These are phyloP conservation scores for Boletus sp. DNA, from an alignment of 1,284 basidiomycete genomes.

Conservation along the genomic window DNA sequence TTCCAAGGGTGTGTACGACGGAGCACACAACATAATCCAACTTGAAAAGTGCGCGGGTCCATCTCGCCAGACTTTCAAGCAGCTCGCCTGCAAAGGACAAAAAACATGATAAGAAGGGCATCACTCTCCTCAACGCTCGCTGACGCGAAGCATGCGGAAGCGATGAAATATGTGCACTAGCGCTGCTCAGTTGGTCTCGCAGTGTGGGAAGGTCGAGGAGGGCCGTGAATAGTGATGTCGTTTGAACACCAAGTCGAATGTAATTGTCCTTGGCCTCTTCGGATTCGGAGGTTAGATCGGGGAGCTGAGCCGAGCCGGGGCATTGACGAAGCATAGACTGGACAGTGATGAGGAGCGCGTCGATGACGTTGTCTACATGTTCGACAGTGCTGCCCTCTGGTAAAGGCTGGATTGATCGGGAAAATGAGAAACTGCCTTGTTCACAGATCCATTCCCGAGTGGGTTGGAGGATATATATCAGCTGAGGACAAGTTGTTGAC, in stretches of 20 bases:
- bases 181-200: constrained; percentile 35
- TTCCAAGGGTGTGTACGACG: constrained; percentile 72
- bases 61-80: constrained; percentile 54
- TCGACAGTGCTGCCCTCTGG: not conserved
- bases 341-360: constrained; percentile 60
- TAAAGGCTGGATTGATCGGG: not conserved
- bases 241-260: constrained; percentile 42
- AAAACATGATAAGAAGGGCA: constrained; percentile 71
- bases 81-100: constrained; percentile 52
- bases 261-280: constrained; percentile 37
- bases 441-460: constrained; percentile 31
- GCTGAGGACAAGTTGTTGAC: constrained; percentile 29
- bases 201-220: constrained; percentile 47
- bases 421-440: constrained; percentile 30
- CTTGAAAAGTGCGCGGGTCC: constrained; percentile 85
- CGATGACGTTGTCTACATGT: constrained; percentile 47
- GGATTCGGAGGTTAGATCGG: constrained; percentile 1
- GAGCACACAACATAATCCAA: constrained; percentile 78
- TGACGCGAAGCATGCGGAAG: constrained; percentile 33
- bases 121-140: constrained; percentile 38
- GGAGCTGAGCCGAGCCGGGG: constrained; percentile 21
- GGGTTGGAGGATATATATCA: constrained; percentile 30
- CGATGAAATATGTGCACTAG: constrained; percentile 28
- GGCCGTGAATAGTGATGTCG: constrained; percentile 37
- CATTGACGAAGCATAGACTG: constrained; percentile 55